These are phyloP conservation scores for Viola odorata DNA, from an alignment of 345 rosid genomes.

Conservation along the genomic window DNA sequence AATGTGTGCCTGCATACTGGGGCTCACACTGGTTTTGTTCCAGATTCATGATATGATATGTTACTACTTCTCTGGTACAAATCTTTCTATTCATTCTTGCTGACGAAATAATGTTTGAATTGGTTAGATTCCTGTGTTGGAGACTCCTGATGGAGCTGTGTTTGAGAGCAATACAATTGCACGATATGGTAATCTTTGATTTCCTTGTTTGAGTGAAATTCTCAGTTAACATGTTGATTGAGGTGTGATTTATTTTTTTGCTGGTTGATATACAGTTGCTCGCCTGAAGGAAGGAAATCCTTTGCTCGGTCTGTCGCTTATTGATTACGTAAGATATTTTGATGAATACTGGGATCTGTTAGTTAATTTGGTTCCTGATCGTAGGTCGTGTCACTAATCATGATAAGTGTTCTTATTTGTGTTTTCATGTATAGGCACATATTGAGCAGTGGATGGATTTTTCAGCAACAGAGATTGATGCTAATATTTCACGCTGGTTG, in stretches of 20 bases:
- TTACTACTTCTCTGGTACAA: too few species aligned
- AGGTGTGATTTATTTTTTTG: slow-evolving; percentile 2
- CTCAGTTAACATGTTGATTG: neutral
- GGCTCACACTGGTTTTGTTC: too few species aligned
- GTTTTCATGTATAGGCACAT: slow-evolving; percentile 42
- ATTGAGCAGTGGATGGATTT: slow-evolving; percentile 98
- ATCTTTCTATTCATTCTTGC: neutral
- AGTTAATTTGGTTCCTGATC: too few species aligned
- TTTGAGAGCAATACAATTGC: slow-evolving; percentile 99
- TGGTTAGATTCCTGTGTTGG: slow-evolving; percentile 79
- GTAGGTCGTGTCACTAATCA: neutral
- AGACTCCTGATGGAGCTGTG: slow-evolving; percentile 83
- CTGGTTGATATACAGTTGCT: slow-evolving; percentile 41
- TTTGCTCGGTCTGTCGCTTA: slow-evolving; percentile 55
- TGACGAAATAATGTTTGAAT: neutral
- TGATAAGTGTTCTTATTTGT: neutral
- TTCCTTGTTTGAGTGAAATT: neutral
- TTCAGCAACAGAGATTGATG: slow-evolving; percentile 68
- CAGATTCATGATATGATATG: too few species aligned
- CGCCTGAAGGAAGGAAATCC: slow-evolving; percentile 60
- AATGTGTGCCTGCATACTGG: too few species aligned
- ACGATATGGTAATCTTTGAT: slow-evolving; percentile 53
- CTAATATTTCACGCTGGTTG: slow-evolving; percentile 48
- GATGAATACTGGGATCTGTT: too few species aligned
- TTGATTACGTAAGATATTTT: slow-evolving; percentile 58